A percentile compares a stretch with the other conserved stretches of the same genome.
Evolutionary conservation across 2,329 filamentous ascomycete species (phyloP).

Genomic region (Stemphylium beticola): DNA sequence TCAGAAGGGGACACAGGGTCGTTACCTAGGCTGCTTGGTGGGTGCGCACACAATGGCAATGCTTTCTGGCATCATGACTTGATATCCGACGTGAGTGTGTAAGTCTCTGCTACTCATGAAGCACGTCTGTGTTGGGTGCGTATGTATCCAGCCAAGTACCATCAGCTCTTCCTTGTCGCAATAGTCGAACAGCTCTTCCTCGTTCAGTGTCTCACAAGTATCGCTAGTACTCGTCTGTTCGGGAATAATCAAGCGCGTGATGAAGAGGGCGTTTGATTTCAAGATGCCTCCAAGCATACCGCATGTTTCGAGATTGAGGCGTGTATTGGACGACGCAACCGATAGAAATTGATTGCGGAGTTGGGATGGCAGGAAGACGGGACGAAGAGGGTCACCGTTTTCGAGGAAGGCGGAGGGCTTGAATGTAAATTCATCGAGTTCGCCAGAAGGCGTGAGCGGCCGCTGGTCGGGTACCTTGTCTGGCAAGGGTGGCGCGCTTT

Average conservation of each 20-base stretch:
- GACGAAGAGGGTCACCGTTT: conserved; percentile 83
- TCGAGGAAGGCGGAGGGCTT: conserved; percentile 87
- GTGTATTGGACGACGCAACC: conserved; percentile 77
- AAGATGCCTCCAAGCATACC: conserved; percentile 91
- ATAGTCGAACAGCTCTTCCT: conserved; percentile 84
- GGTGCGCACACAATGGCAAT: conserved; percentile 97
- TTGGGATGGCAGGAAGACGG: conserved; percentile 81
- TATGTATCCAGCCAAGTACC: conserved; percentile 96
- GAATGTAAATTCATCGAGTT: conserved; percentile 74
- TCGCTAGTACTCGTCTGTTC: conserved; percentile 89
- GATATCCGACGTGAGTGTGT: conserved; percentile 92
- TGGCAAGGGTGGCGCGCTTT: conserved; percentile 40
- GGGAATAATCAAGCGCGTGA: conserved; percentile 86
- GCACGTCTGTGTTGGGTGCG: conserved; percentile 93
- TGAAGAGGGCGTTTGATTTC: conserved; percentile 91
- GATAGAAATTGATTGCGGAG: conserved; percentile 77
- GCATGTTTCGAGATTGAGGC: conserved; percentile 86
- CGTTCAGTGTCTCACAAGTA: conserved; percentile 93
- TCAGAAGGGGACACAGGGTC: conserved; percentile 42
- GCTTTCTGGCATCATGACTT: conserved; percentile 94
- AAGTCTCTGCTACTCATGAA: conserved; percentile 96
- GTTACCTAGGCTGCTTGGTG: conserved; percentile 73
- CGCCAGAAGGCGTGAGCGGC: conserved; percentile 42
- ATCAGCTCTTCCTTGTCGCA: conserved; percentile 84
- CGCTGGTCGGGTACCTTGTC: conserved; percentile 40